Evolutionary conservation across 441 rosid species (phyloP).

Genomic region (Corymbia calophylla): DNA sequence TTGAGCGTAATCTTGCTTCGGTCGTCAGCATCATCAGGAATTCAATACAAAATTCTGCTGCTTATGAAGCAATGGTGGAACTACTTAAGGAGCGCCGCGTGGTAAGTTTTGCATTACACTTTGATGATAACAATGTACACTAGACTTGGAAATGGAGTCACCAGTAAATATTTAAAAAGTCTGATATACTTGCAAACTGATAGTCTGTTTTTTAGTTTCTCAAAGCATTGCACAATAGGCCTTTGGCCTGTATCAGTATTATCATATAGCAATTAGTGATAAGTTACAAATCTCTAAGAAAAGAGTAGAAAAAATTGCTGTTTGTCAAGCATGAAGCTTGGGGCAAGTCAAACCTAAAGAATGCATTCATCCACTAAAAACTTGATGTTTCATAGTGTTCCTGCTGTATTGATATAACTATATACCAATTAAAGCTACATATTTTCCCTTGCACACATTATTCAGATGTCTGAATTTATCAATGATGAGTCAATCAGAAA

Average conservation of each 20-base stretch:
- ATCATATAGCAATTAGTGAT: not conserved
- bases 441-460: not conserved
- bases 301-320: not conserved
- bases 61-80: conserved; percentile 56
- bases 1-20: conserved; percentile 56
- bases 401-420: not conserved
- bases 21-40: conserved; percentile 56
- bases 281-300: not conserved
- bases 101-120: conserved; percentile 31
- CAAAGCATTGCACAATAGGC: not conserved
- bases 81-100: conserved; percentile 30
- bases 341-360: not conserved
- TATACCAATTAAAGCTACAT: not conserved
- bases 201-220: not conserved
- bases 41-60: conserved; percentile 59
- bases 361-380: not conserved
- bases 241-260: not conserved
- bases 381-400: not conserved
- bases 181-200: not conserved
- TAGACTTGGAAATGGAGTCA: not conserved
- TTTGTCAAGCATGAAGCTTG: not conserved
- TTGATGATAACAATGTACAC: not conserved
- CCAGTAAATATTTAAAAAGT: not conserved
- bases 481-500: not conserved
- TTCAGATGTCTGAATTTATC: not conserved